Evolutionary conservation across 805 yeast species (phyloP), one percentile per base, ranked within the genome.

Genomic region (Ogataea methanolica): DNA sequence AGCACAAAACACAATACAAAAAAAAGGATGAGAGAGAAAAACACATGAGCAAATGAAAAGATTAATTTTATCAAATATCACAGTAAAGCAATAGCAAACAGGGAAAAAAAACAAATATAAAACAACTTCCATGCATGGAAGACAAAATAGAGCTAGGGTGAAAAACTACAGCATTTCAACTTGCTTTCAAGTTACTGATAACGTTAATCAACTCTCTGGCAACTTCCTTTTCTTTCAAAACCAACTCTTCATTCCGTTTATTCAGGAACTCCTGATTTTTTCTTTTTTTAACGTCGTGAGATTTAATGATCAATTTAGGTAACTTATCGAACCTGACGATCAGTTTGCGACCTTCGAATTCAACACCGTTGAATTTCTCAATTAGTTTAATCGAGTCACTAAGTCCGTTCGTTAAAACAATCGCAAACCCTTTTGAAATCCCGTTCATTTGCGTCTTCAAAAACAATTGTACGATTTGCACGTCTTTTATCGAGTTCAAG

Each of bases 311-410:
- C 57, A 65, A 63, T 42, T 68, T 72, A 1, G 83, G 82, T 49
- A 68, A 75, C 51, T 73, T 71, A 57, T 83, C 88, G 57, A 69
- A 80, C 22, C 88, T 62, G 2, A 83, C 88, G 4, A 83, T 79
- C 31, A 83, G 63, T 6, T 70, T 65, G 36, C 90, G 66, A 0
- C 88, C 87, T 57, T 79, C 77, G 56, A 82, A 84, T n/a, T 60
- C 68, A 2, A 60, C 56, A 12, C 78, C 78, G 57, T 83, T 76
- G 54, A 82, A 78, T 37, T 60, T 47, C 23, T 68, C 64, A 39
- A 83, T 81, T 15, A 82, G 71, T 37, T 67, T 66, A 4, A 67
- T 66, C 4, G 85, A 78, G 34, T 77, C 78, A 8, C 63, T 69
- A 33, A 68, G 71, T 36, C 71, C 61, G 1, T 69, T 69, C 22